phyloP scores from a whole-genome alignment of 1,284 basidiomycete genomes.

The Apiotrichum brassicae region DNA sequence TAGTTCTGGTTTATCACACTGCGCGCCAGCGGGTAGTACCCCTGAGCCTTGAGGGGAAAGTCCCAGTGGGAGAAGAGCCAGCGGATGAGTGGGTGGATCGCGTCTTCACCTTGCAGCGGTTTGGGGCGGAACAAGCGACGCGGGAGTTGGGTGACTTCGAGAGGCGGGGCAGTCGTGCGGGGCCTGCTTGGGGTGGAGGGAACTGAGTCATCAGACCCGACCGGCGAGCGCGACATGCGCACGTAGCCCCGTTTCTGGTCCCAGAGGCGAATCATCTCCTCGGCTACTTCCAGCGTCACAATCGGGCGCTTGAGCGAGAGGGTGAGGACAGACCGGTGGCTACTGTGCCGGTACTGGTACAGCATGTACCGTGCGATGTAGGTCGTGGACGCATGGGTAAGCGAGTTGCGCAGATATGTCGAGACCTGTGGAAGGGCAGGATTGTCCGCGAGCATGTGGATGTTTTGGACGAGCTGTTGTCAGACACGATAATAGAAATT shows the following conservation, averaged over 20 bases:
- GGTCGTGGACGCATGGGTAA: slow-evolving; percentile 40
- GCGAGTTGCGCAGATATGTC: slow-evolving; percentile 53
- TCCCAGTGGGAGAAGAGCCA: slow-evolving; percentile 36
- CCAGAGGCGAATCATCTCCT: slow-evolving; percentile 32
- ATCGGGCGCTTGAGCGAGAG: slow-evolving; percentile 31
- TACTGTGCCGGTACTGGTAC: slow-evolving; percentile 21
- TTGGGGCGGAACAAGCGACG: slow-evolving; percentile 36
- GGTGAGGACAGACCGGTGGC: slow-evolving; percentile 21
- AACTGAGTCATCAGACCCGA: background rate
- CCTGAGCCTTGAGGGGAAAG: slow-evolving; percentile 53
- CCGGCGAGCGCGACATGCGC: background rate
- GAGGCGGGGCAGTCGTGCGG: background rate
- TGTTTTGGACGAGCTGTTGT: slow-evolving; percentile 66
- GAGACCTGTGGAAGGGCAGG: slow-evolving; percentile 56
- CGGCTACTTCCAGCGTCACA: slow-evolving; percentile 25
- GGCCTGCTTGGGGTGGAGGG: slow-evolving; percentile 1
- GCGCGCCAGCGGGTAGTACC: slow-evolving; percentile 64
- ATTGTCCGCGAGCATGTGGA: slow-evolving; percentile 62
- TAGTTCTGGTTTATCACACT: slow-evolving; percentile 62
- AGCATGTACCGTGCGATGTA: slow-evolving; percentile 33
- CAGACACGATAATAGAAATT: too few species aligned
- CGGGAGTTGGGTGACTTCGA: slow-evolving; percentile 27
- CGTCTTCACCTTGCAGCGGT: background rate
- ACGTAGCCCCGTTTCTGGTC: slow-evolving; percentile 19
- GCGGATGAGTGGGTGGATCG: slow-evolving; percentile 41